Conservation (phyloP, 2,329 filamentous ascomycete species). For the Diaporthe amygdali region DNA sequence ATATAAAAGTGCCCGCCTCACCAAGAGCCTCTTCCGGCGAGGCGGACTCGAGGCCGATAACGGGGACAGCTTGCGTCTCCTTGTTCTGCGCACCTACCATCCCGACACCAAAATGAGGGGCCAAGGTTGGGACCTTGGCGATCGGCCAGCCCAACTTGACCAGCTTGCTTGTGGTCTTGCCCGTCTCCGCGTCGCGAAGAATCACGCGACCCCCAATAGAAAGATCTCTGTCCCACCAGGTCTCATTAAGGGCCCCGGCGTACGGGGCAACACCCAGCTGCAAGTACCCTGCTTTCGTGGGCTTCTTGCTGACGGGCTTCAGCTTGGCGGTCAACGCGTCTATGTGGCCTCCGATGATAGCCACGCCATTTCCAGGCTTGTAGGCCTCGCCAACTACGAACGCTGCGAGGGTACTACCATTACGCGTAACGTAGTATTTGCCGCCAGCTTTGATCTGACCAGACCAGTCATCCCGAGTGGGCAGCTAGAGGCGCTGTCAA, state of each 20-base stretch:
- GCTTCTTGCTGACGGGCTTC: slow-evolving; percentile 87
- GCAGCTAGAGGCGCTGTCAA: slow-evolving; percentile 57
- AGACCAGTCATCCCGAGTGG: slow-evolving; percentile 79
- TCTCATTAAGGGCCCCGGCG: slow-evolving; percentile 82
- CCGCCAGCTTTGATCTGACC: slow-evolving; percentile 76
- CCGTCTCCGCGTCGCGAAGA: slow-evolving; percentile 72
- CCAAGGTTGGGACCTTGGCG: slow-evolving; percentile 88
- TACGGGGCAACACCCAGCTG: slow-evolving; percentile 94
- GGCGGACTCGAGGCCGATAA: slow-evolving; percentile 80
- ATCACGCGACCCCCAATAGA: slow-evolving; percentile 89
- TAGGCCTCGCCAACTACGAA: slow-evolving; percentile 85
- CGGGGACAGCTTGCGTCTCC: slow-evolving; percentile 93
- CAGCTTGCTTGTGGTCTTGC: slow-evolving; percentile 80
- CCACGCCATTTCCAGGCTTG: slow-evolving; percentile 82
- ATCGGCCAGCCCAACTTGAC: slow-evolving; percentile 95
- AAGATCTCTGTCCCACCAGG: slow-evolving; percentile 97
- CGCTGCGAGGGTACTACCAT: slow-evolving; percentile 83
- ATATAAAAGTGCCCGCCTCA: slow-evolving; percentile 73
- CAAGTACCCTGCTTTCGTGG: slow-evolving; percentile 82
- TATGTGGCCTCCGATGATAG: slow-evolving; percentile 89
- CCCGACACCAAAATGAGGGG: slow-evolving; percentile 88
- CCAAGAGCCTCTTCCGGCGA: slow-evolving; percentile 54
- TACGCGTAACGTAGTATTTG: slow-evolving; percentile 88
- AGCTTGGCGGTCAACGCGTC: slow-evolving; percentile 89
- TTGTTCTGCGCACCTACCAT: slow-evolving; percentile 73